Conservation (phyloP, 163 green algal genomes). For the Smithsoniella earleae region DNA sequence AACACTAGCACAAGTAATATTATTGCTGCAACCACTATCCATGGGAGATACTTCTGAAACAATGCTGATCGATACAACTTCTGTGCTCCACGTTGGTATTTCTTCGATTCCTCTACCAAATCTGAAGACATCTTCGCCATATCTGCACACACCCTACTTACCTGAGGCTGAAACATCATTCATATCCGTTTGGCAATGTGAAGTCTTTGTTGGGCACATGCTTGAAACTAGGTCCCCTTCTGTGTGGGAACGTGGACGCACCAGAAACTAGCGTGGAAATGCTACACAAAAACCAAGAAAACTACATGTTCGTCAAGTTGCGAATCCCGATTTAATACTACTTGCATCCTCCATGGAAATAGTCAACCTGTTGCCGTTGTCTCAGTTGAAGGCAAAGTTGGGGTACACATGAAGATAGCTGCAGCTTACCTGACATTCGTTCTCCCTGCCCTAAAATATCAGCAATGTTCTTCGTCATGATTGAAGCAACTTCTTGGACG, state of each 20-base stretch:
- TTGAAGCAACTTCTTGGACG: conserved; percentile 66
- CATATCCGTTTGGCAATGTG: background rate
- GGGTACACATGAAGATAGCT: too few relatives aligned
- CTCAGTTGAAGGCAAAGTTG: conserved; percentile 26
- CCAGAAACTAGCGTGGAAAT: too few relatives aligned
- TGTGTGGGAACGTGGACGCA: too few relatives aligned
- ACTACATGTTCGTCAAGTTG: too few relatives aligned
- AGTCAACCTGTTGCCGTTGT: too few relatives aligned
- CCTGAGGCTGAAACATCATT: background rate
- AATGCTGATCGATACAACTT: conserved; percentile 53
- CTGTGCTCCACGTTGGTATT: conserved; percentile 57
- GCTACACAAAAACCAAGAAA: too few relatives aligned
- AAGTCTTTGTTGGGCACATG: background rate
- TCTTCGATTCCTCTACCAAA: conserved; percentile 61
- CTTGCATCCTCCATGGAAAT: too few relatives aligned
- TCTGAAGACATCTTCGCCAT: conserved; percentile 73
- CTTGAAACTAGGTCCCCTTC: background rate
- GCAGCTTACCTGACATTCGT: conserved; percentile 85
- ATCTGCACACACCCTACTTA: conserved; percentile 39
- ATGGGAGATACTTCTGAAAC: conserved; percentile 75
- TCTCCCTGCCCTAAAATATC: conserved; percentile 96
- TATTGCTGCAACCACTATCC: conserved; percentile 52
- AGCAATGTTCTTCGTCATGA: conserved; percentile 98
- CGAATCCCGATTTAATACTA: too few relatives aligned
- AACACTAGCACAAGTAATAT: conserved; percentile 60